These are phyloP conservation scores for Arabidopsis suecica DNA, from an alignment of 345 rosid species.

Conservation along the genomic window DNA sequence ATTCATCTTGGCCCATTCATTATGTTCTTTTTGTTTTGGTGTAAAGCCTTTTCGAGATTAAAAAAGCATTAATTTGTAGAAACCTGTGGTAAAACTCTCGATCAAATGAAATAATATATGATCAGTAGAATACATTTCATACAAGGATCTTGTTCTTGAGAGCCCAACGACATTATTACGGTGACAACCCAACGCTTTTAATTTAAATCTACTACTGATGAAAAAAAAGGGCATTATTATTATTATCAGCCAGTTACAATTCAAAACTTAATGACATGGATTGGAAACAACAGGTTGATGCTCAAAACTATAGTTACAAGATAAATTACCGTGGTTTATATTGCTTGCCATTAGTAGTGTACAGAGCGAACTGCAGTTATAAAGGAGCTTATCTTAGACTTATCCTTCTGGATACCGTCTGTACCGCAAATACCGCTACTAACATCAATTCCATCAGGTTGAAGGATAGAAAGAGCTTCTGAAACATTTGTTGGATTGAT, in stretches of 20 bases:
- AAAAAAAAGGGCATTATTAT: neutral
- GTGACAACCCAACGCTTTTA: neutral
- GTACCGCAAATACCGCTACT: slow-evolving; percentile 81
- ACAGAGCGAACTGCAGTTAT: slow-evolving; percentile 60
- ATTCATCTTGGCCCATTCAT: slow-evolving; percentile 17
- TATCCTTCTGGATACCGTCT: slow-evolving; percentile 76
- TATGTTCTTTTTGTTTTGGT: slow-evolving; percentile 8
- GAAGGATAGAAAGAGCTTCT: slow-evolving; percentile 66
- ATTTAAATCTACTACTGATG: neutral
- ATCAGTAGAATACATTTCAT: slow-evolving; percentile 8
- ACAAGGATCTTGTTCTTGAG: slow-evolving; percentile 13
- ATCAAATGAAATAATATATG: neutral
- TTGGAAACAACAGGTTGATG: slow-evolving; percentile 6
- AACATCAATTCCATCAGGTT: slow-evolving; percentile 81
- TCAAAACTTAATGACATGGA: slow-evolving; percentile 20
- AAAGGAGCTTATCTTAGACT: slow-evolving; percentile 60
- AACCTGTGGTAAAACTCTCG: neutral
- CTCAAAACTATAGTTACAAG: slow-evolving; percentile 23
- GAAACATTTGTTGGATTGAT: slow-evolving; percentile 66
- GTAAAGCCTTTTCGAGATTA: neutral
- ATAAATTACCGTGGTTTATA: neutral
- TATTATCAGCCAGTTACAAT: slow-evolving; percentile 9
- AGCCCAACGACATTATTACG: slow-evolving; percentile 1
- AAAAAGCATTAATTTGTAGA: slow-evolving; percentile 3
- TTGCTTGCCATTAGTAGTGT: slow-evolving; percentile 45